Evolutionary conservation across 2,329 filamentous ascomycete genomes (phyloP), one percentile per base, ranked within the genome.

Genomic region (Eutypella sp.): DNA sequence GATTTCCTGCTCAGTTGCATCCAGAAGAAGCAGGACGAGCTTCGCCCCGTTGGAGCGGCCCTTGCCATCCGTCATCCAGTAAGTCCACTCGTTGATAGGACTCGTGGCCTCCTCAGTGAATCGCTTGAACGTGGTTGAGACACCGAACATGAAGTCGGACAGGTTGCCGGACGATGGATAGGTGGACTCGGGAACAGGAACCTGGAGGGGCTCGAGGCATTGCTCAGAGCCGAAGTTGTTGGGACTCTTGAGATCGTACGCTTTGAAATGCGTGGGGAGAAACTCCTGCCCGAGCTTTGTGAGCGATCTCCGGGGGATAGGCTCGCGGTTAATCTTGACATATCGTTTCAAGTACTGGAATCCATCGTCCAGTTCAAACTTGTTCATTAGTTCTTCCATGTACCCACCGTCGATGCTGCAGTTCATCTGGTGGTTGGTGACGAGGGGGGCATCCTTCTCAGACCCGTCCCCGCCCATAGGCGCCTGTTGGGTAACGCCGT

Each of bases 281-380:
- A 81, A 69, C 20, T 66, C 64, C 43, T 76, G 69, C 11, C 69
- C 50, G 7, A 81, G 53, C 49, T 69, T 70, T n/a, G 76, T 80
- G 50, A 80, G 67, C 15, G 70, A 68, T 55, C 73, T 73, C 33
- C 78, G 69, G 39, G 68, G 52, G 22, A 79, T 70, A 45, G 74
- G 70, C 43, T 74, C 61, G 33, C 75, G 72, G 33, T 68, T 69
- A 49, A 77, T 73, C 52, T 72, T 72, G 20, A 81, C 64, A 54
- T 80, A 78, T 45, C 78, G 71, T 62, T 76, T 76, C 47, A 72
- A 68, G 63, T 81, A 81, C 52, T 81, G 72, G 52, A 81, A 75
- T 33, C 67, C 67, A 34, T 75, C 69, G 20, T 70, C 65, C 11
- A 82, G 66, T 9, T 66, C 61, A 54, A 76, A 76, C 49, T 68